Percentiles rank a stretch among this genome's conserved stretches.
phyloP scores from a whole-genome alignment of 345 rosid genomes.

The Eucalyptus leucophloia region DNA sequence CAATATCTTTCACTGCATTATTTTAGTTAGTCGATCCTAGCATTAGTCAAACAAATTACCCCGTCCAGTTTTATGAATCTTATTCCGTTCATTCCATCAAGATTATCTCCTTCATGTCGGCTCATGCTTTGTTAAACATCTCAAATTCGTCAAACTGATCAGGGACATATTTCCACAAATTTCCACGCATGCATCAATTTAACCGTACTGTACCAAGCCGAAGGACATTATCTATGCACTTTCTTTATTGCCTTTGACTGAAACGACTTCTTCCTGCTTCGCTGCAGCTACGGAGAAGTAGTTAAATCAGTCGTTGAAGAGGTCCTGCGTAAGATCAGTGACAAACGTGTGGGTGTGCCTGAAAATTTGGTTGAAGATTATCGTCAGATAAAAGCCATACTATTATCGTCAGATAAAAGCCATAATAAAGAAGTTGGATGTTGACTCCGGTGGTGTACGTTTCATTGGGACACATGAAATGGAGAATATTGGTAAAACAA shows the following conservation, averaged over 20 bases:
- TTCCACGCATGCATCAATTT: too few species aligned
- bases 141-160: too few species aligned
- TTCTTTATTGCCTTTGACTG: too few species aligned
- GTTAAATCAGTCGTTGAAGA: neutral
- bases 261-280: too few species aligned
- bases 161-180: too few species aligned
- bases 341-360: neutral
- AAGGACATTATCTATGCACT: too few species aligned
- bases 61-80: neutral
- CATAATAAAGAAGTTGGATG: neutral
- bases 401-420: too few species aligned
- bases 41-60: neutral
- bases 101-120: too few species aligned
- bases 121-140: too few species aligned
- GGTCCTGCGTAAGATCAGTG: fast-evolving
- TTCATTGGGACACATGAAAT: neutral
- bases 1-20: neutral
- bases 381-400: too few species aligned
- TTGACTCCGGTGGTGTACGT: neutral
- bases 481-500: neutral
- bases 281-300: fast-evolving
- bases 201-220: too few species aligned
- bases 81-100: too few species aligned
- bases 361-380: neutral
- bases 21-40: neutral